Evolutionary conservation across 1,284 basidiomycete genomes (phyloP).

Genomic region (Cryptococcus sp.): DNA sequence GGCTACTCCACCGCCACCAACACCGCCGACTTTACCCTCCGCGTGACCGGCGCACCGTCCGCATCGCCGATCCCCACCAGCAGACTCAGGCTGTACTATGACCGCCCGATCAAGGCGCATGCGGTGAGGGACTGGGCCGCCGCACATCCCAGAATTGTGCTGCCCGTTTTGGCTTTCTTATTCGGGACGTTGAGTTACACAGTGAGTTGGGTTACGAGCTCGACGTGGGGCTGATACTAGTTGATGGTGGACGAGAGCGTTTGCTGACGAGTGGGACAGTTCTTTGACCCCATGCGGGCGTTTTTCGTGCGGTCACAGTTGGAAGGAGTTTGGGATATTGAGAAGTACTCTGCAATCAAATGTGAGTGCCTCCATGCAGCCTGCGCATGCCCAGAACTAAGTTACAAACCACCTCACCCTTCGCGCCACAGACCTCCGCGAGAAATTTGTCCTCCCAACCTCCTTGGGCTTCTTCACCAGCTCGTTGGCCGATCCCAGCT

Average conservation of each 20-base stretch:
- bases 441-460: slow-evolving; percentile 24
- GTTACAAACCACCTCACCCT: background rate
- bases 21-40: slow-evolving; percentile 40
- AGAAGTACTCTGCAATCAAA: slow-evolving; percentile 46
- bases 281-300: slow-evolving; percentile 87
- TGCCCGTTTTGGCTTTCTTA: slow-evolving; percentile 82
- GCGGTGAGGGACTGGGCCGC: slow-evolving; percentile 77
- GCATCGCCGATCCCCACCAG: slow-evolving; percentile 52
- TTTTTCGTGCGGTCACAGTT: slow-evolving; percentile 81
- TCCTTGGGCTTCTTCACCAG: slow-evolving; percentile 23
- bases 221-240: too few relatives aligned
- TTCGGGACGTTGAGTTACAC: slow-evolving; percentile 85
- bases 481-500: slow-evolving; percentile 14
- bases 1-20: slow-evolving; percentile 57
- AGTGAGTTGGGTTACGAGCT: slow-evolving; percentile 59
- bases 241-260: background rate
- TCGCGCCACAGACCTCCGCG: slow-evolving; percentile 12
- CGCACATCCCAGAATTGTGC: slow-evolving; percentile 76
- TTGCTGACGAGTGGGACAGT: slow-evolving; percentile 50
- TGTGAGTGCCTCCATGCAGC: slow-evolving; percentile 15
- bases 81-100: slow-evolving; percentile 64
- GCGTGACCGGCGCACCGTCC: slow-evolving; percentile 23
- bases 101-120: slow-evolving; percentile 71
- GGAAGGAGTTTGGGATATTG: slow-evolving; percentile 72
- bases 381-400: background rate